phyloP scores from a whole-genome alignment of 805 yeast species.

The Komagataella ulmi region DNA sequence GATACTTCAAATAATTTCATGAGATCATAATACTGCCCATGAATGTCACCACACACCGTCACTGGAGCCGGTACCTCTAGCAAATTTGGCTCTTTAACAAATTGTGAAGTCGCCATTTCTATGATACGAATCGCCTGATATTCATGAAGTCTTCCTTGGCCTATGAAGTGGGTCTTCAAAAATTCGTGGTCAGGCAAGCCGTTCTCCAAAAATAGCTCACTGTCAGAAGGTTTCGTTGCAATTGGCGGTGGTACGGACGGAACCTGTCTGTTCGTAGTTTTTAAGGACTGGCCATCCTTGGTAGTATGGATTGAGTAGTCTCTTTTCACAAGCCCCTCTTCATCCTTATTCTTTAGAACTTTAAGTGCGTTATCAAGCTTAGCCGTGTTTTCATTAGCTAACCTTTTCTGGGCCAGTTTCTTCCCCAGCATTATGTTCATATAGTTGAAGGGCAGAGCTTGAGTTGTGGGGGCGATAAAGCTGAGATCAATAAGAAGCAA shows the following conservation, averaged over 20 bases:
- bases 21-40: constrained; percentile 88
- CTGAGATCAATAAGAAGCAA: not conserved
- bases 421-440: constrained; percentile 1
- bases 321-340: not conserved
- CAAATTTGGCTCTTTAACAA: constrained; percentile 66
- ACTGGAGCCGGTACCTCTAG: constrained; percentile 82
- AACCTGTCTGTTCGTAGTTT: constrained; percentile 47
- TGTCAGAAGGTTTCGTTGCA: constrained; percentile 47
- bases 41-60: constrained; percentile 95
- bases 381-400: constrained; percentile 28
- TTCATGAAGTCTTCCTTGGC: constrained; percentile 70
- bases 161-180: constrained; percentile 57
- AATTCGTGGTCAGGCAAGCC: constrained; percentile 67
- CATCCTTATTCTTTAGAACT: constrained; percentile 36
- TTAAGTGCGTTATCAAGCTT: constrained; percentile 55
- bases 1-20: constrained; percentile 88
- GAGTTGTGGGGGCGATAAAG: not conserved
- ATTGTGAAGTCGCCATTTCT: constrained; percentile 44
- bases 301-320: constrained; percentile 32
- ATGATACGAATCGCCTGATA: constrained; percentile 61
- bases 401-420: constrained; percentile 7
- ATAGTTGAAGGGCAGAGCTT: not conserved
- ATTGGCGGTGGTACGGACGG: constrained; percentile 55
- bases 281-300: constrained; percentile 43
- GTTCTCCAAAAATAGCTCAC: constrained; percentile 44